Conservation (phyloP, 108 stramenopile genomes). For the Epipyxis sp. region DNA sequence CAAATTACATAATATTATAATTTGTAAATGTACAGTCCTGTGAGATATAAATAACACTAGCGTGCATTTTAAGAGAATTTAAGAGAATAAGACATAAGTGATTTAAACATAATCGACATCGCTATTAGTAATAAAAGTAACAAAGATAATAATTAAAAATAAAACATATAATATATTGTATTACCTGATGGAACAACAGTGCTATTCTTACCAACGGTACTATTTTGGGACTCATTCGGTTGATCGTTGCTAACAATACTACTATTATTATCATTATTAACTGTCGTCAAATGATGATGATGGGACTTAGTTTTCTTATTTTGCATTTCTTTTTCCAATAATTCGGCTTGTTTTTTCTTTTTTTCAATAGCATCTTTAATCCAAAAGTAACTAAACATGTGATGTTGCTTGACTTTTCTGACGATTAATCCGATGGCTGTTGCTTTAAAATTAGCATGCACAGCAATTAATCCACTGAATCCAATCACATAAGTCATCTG, state of each 20-base stretch:
- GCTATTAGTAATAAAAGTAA: too few relatives aligned
- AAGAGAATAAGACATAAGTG: too few relatives aligned
- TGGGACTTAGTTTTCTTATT: not conserved
- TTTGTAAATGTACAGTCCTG: too few relatives aligned
- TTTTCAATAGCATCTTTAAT: not conserved
- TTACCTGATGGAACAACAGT: too few relatives aligned
- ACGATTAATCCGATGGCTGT: slow-evolving; percentile 2
- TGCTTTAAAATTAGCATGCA: not conserved
- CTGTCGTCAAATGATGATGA: not conserved
- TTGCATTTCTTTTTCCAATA: not conserved
- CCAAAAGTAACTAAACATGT: slow-evolving; percentile 20
- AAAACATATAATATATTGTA: too few relatives aligned
- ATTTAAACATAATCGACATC: too few relatives aligned
- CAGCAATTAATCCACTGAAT: not conserved
- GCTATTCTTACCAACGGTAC: too few relatives aligned
- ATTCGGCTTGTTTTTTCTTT: not conserved
- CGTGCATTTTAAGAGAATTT: too few relatives aligned
- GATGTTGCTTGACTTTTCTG: not conserved
- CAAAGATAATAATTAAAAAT: too few relatives aligned
- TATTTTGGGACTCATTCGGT: not conserved
- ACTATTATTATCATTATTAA: not conserved
- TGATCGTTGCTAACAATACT: not conserved
- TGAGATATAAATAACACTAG: too few relatives aligned
- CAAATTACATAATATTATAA: too few relatives aligned
- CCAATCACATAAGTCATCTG: too few relatives aligned